Base-by-base conservation (phyloP, 805 yeast species). In the Myxozyma neglecta region DNA sequence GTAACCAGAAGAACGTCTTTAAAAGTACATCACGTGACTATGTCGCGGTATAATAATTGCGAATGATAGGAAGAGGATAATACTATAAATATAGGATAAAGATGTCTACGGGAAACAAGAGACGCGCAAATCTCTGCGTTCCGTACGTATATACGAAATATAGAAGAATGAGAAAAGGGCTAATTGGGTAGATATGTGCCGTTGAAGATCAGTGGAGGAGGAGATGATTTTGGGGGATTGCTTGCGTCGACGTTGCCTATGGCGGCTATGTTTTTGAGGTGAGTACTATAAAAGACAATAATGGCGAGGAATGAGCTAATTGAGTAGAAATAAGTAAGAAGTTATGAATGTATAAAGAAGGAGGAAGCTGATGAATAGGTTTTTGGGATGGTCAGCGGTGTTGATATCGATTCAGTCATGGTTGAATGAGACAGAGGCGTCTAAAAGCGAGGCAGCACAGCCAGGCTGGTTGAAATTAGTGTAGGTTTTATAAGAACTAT, bases 391-490 rank as follows among this genome's bases (percentile, higher is more conserved):
- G 66, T 51, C 66, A 2, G 54, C 66, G 8, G 59, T 63, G 29
- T 60, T 64, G 14, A 42, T 64, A 24, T 47, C 67, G 7, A n/a
- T 64, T 24, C 66, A 62, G 43, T 36, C 63, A 11, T 64, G 66
- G 66, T 61, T 64, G 18, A 64, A 61, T 56, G 67, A 64, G 34
- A 37, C 57, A n/a, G 59, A 51, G 24, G 16, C 39, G 36, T 29
- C 50, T 9, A 34, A 13, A 18, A 16, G 55, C 29, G 62, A 54
- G 14, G 35, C 48, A 20, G 6, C 51, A 3, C 59, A 54, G 39
- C 67, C 67, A 13, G 67, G 63, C 9, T 64, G 67, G 67, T 20
- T 64, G 39, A 64, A 61, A n/a, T 50, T 64, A 16, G 4, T 61
- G 67, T 64, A 51, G 16, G 63, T 45, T 7, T 10, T 14, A 20